A percentile compares a stretch with the other conserved stretches of the same genome.
phyloP scores from a whole-genome alignment of 148 eudicot species.

The Diospyros lotus region DNA sequence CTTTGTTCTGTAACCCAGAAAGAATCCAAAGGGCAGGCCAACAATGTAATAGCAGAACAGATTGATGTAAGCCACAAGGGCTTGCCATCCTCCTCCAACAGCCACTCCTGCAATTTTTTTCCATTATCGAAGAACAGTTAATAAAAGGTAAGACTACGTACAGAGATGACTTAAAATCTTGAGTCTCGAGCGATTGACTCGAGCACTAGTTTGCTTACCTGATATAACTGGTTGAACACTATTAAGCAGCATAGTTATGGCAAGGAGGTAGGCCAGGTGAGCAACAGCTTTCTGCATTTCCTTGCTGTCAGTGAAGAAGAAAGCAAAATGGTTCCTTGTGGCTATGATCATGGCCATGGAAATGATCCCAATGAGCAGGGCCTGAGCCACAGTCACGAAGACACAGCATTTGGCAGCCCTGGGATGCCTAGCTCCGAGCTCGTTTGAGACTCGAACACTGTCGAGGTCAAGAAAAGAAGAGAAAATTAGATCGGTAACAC shows the following conservation, averaged over 20 bases:
- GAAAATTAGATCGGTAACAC: not conserved
- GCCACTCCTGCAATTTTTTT: conserved; percentile 60
- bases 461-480: not conserved
- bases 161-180: no score
- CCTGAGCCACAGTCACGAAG: conserved; percentile 50
- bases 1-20: conserved; percentile 68
- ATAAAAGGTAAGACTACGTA: not conserved
- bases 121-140: no score
- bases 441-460: conserved; percentile 86
- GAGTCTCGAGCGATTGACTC: no score
- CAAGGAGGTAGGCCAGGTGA: conserved; percentile 74
- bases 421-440: conserved; percentile 88
- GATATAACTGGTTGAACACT: conserved; percentile 93
- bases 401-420: conserved; percentile 83
- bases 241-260: conserved; percentile 77
- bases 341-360: conserved; percentile 45
- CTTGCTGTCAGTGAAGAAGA: conserved; percentile 62
- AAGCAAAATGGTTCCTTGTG: conserved; percentile 60
- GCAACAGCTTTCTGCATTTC: conserved; percentile 75
- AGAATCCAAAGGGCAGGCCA: conserved; percentile 81
- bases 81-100: conserved; percentile 99
- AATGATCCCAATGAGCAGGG: conserved; percentile 62
- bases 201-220: conserved; percentile 31
- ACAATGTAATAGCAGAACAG: conserved; percentile 74
- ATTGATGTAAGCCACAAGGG: conserved; percentile 77